phyloP scores from a whole-genome alignment of 768 basidiomycete species.

The Termitomyces eurrhizus region DNA sequence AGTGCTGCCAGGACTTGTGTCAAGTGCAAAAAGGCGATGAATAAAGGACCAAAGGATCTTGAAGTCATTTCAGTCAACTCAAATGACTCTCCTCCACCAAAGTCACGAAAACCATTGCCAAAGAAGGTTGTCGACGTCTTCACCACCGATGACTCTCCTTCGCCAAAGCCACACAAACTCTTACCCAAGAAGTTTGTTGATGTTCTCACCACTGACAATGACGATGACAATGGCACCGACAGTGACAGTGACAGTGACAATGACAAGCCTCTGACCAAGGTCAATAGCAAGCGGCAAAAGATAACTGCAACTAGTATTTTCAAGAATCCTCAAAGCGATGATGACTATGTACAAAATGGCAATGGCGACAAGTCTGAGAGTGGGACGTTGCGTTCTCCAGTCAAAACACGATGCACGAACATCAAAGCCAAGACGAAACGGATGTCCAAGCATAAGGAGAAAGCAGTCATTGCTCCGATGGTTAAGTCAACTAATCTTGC shows the following conservation, averaged over 20 bases:
- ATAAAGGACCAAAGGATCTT: not conserved
- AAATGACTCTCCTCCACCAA: not conserved
- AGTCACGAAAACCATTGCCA: not conserved
- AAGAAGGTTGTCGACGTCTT: not conserved
- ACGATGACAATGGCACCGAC: too few relatives aligned
- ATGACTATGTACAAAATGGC: not conserved
- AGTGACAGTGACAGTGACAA: too few relatives aligned
- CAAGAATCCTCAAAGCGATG: too few relatives aligned
- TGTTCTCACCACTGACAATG: not conserved
- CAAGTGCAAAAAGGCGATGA: not conserved
- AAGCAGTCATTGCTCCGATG: not conserved
- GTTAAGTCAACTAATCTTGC: too few relatives aligned
- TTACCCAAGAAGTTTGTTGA: not conserved
- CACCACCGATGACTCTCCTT: too few relatives aligned
- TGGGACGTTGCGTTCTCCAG: not conserved
- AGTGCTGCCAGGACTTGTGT: not conserved
- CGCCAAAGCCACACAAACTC: too few relatives aligned
- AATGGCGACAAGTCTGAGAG: not conserved
- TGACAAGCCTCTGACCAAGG: too few relatives aligned
- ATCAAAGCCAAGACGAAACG: not conserved
- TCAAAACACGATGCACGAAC: not conserved
- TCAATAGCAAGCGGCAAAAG: too few relatives aligned
- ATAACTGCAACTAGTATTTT: too few relatives aligned
- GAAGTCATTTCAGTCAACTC: not conserved
- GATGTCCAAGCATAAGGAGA: not conserved